Conservation (phyloP, 352 stramenopile species). For the Phytophthora hibernalis region DNA sequence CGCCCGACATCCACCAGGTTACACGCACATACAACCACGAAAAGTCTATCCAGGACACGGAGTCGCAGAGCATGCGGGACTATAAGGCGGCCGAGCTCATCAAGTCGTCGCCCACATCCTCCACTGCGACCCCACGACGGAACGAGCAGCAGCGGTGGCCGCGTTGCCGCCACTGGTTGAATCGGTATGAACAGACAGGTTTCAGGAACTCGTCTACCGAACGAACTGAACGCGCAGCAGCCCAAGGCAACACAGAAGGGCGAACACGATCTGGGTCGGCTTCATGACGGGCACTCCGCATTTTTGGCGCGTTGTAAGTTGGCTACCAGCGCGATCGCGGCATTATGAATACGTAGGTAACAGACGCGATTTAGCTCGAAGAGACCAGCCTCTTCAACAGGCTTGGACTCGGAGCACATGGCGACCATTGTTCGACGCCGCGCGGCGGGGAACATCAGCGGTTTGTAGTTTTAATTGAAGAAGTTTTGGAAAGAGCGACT, state of each 20-base stretch:
- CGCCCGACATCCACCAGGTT: slow-evolving; percentile 79
- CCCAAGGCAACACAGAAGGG: background rate
- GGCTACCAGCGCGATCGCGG: background rate
- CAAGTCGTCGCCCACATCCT: slow-evolving; percentile 46
- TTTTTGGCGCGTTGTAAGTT: background rate
- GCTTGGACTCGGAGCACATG: slow-evolving; percentile 3
- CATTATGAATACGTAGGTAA: slow-evolving; percentile 13
- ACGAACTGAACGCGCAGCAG: background rate
- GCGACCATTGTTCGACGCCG: background rate
- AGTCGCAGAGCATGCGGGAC: slow-evolving; percentile 81
- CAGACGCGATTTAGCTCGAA: background rate
- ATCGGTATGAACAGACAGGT: slow-evolving; percentile 14
- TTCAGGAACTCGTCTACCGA: background rate
- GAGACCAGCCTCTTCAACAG: slow-evolving; percentile 25
- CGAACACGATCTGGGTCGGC: too few species aligned
- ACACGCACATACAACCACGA: slow-evolving; percentile 81
- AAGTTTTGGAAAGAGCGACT: slow-evolving; percentile 28
- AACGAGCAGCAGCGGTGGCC: slow-evolving; percentile 29
- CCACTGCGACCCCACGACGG: slow-evolving; percentile 30
- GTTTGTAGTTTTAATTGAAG: slow-evolving; percentile 26
- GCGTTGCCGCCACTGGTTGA: slow-evolving; percentile 28
- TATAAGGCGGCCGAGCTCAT: slow-evolving; percentile 63
- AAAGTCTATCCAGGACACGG: slow-evolving; percentile 64
- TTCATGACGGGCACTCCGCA: background rate
- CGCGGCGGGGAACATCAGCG: background rate